A percentile compares a stretch with the other conserved stretches of the same genome.
Evolutionary conservation across 192 early-diverging fungal species (phyloP).

Genomic region (Pilaira anomala): DNA sequence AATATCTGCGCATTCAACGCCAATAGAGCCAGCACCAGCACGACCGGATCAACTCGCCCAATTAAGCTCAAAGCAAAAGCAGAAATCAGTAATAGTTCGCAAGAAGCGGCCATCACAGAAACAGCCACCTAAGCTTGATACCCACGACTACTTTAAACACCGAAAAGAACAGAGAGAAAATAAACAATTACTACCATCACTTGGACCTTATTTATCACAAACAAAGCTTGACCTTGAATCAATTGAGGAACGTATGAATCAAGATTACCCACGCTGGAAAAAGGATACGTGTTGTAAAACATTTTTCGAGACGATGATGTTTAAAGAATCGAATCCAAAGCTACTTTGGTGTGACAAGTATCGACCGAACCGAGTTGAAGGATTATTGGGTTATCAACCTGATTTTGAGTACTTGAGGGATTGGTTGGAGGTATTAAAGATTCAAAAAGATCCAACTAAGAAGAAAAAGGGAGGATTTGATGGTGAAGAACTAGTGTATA

Average conservation of each 20-base stretch:
- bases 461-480: constrained; percentile 6
- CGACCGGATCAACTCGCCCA: too few species aligned
- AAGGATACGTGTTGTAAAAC: background rate
- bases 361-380: constrained; percentile 13
- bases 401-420: constrained; percentile 14
- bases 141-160: too few species aligned
- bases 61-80: too few species aligned
- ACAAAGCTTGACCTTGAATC: too few species aligned
- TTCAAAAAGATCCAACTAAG: background rate
- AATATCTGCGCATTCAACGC: too few species aligned
- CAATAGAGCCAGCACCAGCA: too few species aligned
- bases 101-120: too few species aligned
- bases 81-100: too few species aligned
- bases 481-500: background rate
- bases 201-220: too few species aligned
- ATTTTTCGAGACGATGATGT: background rate
- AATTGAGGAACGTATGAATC: background rate
- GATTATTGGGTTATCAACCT: constrained; percentile 11
- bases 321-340: background rate
- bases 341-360: constrained; percentile 29
- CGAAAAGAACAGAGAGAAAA: too few species aligned
- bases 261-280: background rate
- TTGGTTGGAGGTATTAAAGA: constrained; percentile 20
- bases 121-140: too few species aligned
- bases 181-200: too few species aligned